Percentiles rank a stretch among this genome's conserved stretches.
Evolutionary conservation across 1,284 basidiomycete genomes (phyloP).

Genomic region (Trichosporon ovoides): DNA sequence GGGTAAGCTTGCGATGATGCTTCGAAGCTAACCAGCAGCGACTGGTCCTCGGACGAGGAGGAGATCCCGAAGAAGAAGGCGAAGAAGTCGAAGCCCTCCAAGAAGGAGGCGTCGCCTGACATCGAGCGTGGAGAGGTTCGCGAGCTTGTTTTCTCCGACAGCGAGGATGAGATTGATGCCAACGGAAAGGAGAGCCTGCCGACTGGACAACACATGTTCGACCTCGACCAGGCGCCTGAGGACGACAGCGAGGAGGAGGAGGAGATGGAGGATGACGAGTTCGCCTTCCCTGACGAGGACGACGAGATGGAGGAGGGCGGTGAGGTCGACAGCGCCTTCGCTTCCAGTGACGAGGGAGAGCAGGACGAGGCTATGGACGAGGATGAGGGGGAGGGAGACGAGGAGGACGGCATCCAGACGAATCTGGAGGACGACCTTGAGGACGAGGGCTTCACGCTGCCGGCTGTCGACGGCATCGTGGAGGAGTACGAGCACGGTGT

Average conservation of each 20-base stretch:
- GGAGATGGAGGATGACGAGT: slow-evolving; percentile 53
- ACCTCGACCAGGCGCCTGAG: slow-evolving; percentile 46
- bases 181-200: slow-evolving; percentile 42
- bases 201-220: slow-evolving; percentile 45
- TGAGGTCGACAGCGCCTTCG: slow-evolving; percentile 51
- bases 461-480: slow-evolving; percentile 73
- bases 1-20: slow-evolving; percentile 37
- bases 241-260: slow-evolving; percentile 38
- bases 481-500: slow-evolving; percentile 66
- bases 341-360: slow-evolving; percentile 43
- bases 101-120: slow-evolving; percentile 28
- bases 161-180: slow-evolving; percentile 56
- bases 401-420: slow-evolving; percentile 49
- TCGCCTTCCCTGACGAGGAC: slow-evolving; percentile 38
- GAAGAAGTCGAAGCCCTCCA: slow-evolving; percentile 50
- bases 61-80: slow-evolving; percentile 53
- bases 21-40: slow-evolving; percentile 20
- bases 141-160: slow-evolving; percentile 60
- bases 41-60: slow-evolving; percentile 50
- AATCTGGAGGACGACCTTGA: slow-evolving; percentile 56
- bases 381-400: slow-evolving; percentile 45
- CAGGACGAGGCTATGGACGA: slow-evolving; percentile 26
- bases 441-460: slow-evolving; percentile 68
- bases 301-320: slow-evolving; percentile 52
- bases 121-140: slow-evolving; percentile 50